These are phyloP conservation scores for Moesziomyces antarcticus DNA, from an alignment of 1,284 basidiomycete species.

Conservation along the genomic window DNA sequence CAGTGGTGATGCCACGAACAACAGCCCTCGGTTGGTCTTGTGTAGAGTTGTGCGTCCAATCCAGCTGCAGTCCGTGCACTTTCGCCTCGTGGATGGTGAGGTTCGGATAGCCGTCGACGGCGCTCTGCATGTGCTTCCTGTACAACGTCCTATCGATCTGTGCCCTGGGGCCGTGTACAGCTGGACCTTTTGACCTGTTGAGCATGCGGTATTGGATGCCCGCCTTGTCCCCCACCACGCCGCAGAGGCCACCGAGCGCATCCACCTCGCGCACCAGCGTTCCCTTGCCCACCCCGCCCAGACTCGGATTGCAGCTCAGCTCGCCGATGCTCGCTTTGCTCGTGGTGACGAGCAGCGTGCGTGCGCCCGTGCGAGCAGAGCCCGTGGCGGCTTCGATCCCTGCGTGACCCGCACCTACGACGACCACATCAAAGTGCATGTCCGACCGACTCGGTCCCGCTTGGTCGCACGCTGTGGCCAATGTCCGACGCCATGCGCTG, in stretches of 20 bases:
- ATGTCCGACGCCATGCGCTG: not conserved
- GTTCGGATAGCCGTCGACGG: conserved; percentile 71
- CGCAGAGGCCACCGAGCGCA: conserved; percentile 85
- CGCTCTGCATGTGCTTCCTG: conserved; percentile 60
- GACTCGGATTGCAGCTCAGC: conserved; percentile 83
- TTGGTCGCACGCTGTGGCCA: conserved; percentile 14
- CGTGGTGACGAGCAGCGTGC: conserved; percentile 83
- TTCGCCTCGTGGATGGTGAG: conserved; percentile 78
- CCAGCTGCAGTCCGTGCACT: conserved; percentile 82
- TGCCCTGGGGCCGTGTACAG: conserved; percentile 87
- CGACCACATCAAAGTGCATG: conserved; percentile 74
- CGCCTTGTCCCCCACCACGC: conserved; percentile 80
- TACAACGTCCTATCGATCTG: conserved; percentile 84
- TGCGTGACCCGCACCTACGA: conserved; percentile 91
- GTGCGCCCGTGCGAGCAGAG: conserved; percentile 81
- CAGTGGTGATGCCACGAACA: conserved; percentile 79
- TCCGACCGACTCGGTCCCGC: conserved; percentile 18
- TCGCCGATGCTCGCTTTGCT: conserved; percentile 83
- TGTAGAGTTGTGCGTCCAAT: conserved; percentile 65
- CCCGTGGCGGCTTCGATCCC: conserved; percentile 89
- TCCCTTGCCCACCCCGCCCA: conserved; percentile 81
- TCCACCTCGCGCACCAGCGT: conserved; percentile 88
- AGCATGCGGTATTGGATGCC: conserved; percentile 88
- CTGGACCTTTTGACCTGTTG: conserved; percentile 85
- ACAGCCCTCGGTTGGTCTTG: conserved; percentile 70